Percentiles rank a stretch among this genome's conserved stretches.
These are phyloP conservation scores for Xylariaceae sp. DNA, from an alignment of 2,329 filamentous ascomycete genomes.

Conservation along the genomic window DNA sequence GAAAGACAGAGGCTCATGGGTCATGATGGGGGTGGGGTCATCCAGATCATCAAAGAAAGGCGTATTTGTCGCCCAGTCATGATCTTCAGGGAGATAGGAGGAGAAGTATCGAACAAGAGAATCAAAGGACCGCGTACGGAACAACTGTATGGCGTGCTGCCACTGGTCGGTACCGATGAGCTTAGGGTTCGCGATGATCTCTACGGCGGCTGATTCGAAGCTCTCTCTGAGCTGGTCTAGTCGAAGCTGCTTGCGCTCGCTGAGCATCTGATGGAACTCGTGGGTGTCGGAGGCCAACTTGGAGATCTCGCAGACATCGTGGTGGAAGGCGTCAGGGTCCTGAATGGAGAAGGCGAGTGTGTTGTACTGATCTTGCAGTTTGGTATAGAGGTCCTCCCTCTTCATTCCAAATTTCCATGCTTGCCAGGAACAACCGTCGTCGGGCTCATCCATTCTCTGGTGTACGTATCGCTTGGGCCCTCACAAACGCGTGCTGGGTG, in stretches of 20 bases:
- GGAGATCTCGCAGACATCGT: slow-evolving; percentile 58
- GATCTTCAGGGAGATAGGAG: slow-evolving; percentile 53
- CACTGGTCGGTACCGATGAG: slow-evolving; percentile 58
- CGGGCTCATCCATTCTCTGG: slow-evolving; percentile 50
- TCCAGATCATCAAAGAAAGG: slow-evolving; percentile 41
- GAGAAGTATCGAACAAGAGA: slow-evolving; percentile 58
- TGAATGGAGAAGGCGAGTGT: slow-evolving; percentile 53
- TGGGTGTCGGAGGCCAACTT: slow-evolving; percentile 45
- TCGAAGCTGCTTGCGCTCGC: slow-evolving; percentile 50
- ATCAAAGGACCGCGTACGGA: slow-evolving; percentile 56
- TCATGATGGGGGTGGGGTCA: slow-evolving; percentile 38
- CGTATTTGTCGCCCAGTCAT: slow-evolving; percentile 37
- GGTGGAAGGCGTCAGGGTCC: slow-evolving; percentile 58
- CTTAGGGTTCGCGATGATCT: slow-evolving; percentile 57
- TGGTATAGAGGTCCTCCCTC: slow-evolving; percentile 54
- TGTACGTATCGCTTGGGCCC: slow-evolving; percentile 7
- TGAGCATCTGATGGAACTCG: slow-evolving; percentile 53
- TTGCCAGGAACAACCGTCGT: slow-evolving; percentile 48
- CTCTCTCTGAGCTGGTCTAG: slow-evolving; percentile 52
- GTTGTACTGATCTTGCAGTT: slow-evolving; percentile 58
- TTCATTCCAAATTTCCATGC: slow-evolving; percentile 62
- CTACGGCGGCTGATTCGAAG: slow-evolving; percentile 54
- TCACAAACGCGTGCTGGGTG: slow-evolving; percentile 14
- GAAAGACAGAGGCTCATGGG: slow-evolving; percentile 42
- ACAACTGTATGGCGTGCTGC: slow-evolving; percentile 55